Conservation (phyloP, 2,329 filamentous ascomycete genomes). For the Colletotrichum liriopes region DNA sequence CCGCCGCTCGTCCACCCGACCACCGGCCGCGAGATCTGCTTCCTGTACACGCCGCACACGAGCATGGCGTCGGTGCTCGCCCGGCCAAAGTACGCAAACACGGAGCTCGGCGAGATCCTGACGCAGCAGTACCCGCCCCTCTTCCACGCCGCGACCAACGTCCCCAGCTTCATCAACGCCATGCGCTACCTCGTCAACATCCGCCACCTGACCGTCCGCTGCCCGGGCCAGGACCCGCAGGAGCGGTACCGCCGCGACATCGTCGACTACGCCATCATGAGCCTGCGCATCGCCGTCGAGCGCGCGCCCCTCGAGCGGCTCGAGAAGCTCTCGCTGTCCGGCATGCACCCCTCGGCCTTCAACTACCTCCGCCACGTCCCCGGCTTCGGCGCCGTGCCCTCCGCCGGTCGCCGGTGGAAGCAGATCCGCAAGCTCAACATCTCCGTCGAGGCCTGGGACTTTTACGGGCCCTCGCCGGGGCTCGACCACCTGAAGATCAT, state of each 20-base stretch:
- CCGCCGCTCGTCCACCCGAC: constrained; percentile 86
- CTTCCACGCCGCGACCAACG: constrained; percentile 91
- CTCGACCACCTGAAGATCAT: constrained; percentile 83
- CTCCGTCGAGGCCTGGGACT: constrained; percentile 80
- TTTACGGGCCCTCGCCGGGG: constrained; percentile 71
- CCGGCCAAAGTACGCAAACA: constrained; percentile 84
- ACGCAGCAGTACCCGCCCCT: constrained; percentile 90
- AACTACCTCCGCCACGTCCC: constrained; percentile 83
- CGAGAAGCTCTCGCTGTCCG: constrained; percentile 78
- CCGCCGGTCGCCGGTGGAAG: constrained; percentile 80
- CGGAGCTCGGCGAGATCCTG: constrained; percentile 84
- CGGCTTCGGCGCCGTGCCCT: constrained; percentile 82
- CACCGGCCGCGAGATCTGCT: constrained; percentile 83
- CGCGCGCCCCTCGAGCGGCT: constrained; percentile 77
- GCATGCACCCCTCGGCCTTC: constrained; percentile 82
- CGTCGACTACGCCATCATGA: constrained; percentile 92
- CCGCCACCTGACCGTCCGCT: constrained; percentile 82
- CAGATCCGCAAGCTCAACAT: constrained; percentile 84
- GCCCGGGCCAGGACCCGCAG: constrained; percentile 78
- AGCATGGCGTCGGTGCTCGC: constrained; percentile 74
- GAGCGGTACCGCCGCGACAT: constrained; percentile 82
- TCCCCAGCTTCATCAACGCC: constrained; percentile 85
- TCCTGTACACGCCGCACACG: constrained; percentile 85
- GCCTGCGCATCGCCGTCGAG: constrained; percentile 87
- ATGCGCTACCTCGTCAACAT: constrained; percentile 79